Percentiles rank a stretch among this genome's conserved stretches.
phyloP scores from a whole-genome alignment of 1,139 yeast genomes.

The Yamadazyma sp. region DNA sequence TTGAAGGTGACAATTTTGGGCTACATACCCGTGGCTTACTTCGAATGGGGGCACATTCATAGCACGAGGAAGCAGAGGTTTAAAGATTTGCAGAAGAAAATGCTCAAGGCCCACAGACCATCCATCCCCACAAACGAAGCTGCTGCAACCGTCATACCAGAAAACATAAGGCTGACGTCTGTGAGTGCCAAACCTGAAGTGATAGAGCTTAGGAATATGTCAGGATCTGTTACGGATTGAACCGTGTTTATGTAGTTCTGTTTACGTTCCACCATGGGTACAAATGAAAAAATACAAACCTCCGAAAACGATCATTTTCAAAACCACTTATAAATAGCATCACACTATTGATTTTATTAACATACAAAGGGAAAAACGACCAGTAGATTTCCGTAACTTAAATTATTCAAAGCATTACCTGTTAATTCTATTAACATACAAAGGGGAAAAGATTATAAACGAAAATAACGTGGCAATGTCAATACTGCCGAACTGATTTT shows the following conservation, averaged over 20 bases:
- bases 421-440: too few relatives aligned
- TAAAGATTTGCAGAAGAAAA: constrained; percentile 15
- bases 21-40: constrained; percentile 40
- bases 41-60: constrained; percentile 34
- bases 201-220: constrained; percentile 13
- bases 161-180: constrained; percentile 6
- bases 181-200: constrained; percentile 12
- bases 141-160: not conserved
- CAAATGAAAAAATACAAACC: not conserved
- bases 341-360: too few relatives aligned
- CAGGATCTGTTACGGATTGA: not conserved
- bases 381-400: too few relatives aligned
- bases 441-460: constrained; percentile 8
- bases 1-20: constrained; percentile 28
- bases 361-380: constrained; percentile 9
- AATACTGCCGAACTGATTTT: too few relatives aligned
- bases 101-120: constrained; percentile 3
- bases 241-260: not conserved
- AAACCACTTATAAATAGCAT: not conserved
- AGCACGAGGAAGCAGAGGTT: constrained; percentile 24
- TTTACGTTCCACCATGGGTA: not conserved
- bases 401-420: not conserved
- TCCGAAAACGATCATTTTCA: too few relatives aligned
- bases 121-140: not conserved
- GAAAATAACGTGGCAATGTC: constrained; percentile 4